phyloP scores from a whole-genome alignment of 192 early-diverging fungal species.

The Podila epigama region DNA sequence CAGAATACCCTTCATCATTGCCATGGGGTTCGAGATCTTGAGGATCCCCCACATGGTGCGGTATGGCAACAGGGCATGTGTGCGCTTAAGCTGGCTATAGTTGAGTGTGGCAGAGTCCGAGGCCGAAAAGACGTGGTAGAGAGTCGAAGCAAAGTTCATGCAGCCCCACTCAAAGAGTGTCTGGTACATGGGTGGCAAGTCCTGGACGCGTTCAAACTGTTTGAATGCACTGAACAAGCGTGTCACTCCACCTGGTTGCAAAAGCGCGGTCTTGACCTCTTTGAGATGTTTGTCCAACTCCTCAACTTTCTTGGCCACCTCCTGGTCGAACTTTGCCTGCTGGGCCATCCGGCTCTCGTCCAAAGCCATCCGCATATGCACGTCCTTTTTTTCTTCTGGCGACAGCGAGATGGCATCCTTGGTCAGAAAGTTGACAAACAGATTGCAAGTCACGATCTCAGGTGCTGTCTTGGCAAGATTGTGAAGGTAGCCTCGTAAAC shows the following conservation, averaged over 20 bases:
- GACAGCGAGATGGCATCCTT: conserved; percentile 36
- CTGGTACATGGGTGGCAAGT: conserved; percentile 47
- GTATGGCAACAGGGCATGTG: conserved; percentile 56
- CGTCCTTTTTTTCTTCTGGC: conserved; percentile 37
- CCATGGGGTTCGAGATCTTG: conserved; percentile 58
- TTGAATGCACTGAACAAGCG: conserved; percentile 13
- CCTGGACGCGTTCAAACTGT: conserved; percentile 16
- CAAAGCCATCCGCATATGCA: conserved; percentile 29
- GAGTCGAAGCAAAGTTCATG: conserved; percentile 60
- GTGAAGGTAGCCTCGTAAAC: conserved; percentile 47
- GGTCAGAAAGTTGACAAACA: conserved; percentile 43
- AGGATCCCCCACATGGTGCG: conserved; percentile 49
- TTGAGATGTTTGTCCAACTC: conserved; percentile 54
- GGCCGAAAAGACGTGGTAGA: conserved; percentile 57
- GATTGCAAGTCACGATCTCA: conserved; percentile 18
- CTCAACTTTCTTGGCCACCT: conserved; percentile 52
- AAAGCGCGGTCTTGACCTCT: conserved; percentile 47
- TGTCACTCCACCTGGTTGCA: conserved; percentile 37
- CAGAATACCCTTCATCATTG: conserved; percentile 56
- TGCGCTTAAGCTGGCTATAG: conserved; percentile 53
- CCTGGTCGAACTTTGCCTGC: conserved; percentile 45
- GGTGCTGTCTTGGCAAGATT: conserved; percentile 22
- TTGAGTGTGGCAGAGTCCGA: conserved; percentile 56
- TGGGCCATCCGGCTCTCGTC: conserved; percentile 48
- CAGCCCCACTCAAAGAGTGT: conserved; percentile 58